A percentile compares a stretch with the other conserved stretches of the same genome.
These are phyloP conservation scores for Penicillium glabrum DNA, from an alignment of 2,329 filamentous ascomycete genomes.

Conservation along the genomic window DNA sequence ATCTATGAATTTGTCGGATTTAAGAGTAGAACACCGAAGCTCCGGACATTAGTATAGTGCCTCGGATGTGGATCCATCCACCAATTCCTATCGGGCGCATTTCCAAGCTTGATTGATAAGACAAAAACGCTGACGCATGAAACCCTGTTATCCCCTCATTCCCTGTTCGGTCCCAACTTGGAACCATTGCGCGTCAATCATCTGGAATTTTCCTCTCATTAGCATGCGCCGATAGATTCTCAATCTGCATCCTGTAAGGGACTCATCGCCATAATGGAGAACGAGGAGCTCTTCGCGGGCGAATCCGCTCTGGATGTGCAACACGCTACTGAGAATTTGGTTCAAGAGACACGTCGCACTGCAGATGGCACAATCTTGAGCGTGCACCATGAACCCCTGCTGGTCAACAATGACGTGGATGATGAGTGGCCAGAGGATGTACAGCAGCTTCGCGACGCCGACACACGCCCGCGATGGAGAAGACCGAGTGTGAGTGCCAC, in stretches of 20 bases:
- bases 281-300: constrained; percentile 32
- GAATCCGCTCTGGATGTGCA: constrained; percentile 35
- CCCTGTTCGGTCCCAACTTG: not conserved
- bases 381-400: constrained; percentile 15
- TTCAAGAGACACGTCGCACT: constrained; percentile 10
- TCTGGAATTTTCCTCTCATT: not conserved
- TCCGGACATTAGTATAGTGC: not conserved
- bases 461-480: constrained; percentile 47
- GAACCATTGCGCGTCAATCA: not conserved
- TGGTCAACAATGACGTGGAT: constrained; percentile 6
- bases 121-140: not conserved
- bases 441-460: constrained; percentile 3
- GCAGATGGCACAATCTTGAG: constrained; percentile 14
- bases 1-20: no score
- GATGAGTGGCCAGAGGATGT: constrained; percentile 9
- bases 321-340: constrained; percentile 11
- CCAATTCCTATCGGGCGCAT: not conserved
- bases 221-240: not conserved
- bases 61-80: not conserved
- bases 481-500: constrained; percentile 47
- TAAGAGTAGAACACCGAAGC: not conserved
- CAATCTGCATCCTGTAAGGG: not conserved
- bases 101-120: not conserved
- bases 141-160: not conserved
- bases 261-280: constrained; percentile 27